phyloP scores from a whole-genome alignment of 768 basidiomycete genomes.

The Tylopilus sp. region DNA sequence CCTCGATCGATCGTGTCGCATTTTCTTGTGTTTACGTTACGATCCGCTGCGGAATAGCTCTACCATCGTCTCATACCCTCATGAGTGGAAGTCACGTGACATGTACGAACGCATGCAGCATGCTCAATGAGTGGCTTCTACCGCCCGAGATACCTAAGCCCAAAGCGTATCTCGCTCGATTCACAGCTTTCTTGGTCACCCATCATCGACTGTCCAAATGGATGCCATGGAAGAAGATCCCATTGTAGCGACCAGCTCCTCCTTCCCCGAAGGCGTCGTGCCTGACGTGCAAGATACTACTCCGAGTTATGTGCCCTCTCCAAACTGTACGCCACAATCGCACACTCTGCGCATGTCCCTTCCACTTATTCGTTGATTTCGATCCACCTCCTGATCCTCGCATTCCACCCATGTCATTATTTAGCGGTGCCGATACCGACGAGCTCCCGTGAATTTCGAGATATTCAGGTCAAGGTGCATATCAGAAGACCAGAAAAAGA shows the following conservation, averaged over 20 bases:
- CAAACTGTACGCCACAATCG: conserved; percentile 19
- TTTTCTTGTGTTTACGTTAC: background rate
- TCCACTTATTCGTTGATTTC: conserved; percentile 9
- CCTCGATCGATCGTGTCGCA: background rate
- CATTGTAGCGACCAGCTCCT: conserved; percentile 20
- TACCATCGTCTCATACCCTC: background rate
- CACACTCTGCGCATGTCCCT: background rate
- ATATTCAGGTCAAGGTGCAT: conserved; percentile 83
- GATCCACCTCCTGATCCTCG: background rate
- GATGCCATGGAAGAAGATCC: conserved; percentile 35
- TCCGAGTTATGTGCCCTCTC: conserved; percentile 12
- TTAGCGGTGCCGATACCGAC: conserved; percentile 24
- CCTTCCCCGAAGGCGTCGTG: conserved; percentile 16
- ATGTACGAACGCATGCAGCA: conserved; percentile 3
- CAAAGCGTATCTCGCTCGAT: conserved; percentile 3
- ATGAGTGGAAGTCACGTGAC: conserved; percentile 24
- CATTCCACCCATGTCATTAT: background rate
- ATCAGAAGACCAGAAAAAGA: conserved; percentile 76
- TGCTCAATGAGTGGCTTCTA: conserved; percentile 7
- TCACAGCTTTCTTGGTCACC: background rate
- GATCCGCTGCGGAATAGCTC: background rate
- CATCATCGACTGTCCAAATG: conserved; percentile 19
- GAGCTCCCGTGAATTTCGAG: conserved; percentile 58
- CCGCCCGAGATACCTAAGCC: conserved; percentile 25
- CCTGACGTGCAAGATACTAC: conserved; percentile 15